Conservation (phyloP, 2,329 filamentous ascomycete genomes). For the Scedosporium minutisporum region DNA sequence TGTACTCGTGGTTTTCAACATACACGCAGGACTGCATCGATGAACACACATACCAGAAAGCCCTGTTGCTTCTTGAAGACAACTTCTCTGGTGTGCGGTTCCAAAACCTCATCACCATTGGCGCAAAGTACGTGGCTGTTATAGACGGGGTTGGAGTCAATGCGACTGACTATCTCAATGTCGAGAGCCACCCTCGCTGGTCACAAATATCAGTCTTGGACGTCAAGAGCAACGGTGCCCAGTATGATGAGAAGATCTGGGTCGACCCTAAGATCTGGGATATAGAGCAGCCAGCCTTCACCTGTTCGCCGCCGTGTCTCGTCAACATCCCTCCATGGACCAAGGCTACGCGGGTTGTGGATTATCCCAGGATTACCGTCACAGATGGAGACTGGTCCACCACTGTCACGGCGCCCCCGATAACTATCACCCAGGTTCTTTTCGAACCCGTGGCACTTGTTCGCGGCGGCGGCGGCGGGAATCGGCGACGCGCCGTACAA, state of each 20-base stretch:
- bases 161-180: constrained; percentile 18
- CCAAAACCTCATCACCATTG: constrained; percentile 20
- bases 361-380: constrained; percentile 21
- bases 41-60: constrained; percentile 15
- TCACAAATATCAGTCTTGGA: constrained; percentile 10
- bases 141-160: constrained; percentile 16
- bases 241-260: constrained; percentile 11
- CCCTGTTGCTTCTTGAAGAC: constrained; percentile 11
- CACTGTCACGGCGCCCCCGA: constrained; percentile 18
- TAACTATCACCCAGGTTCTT: constrained; percentile 16
- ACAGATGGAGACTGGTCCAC: constrained; percentile 20
- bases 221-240: constrained; percentile 7
- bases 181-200: constrained; percentile 19
- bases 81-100: constrained; percentile 15
- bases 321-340: constrained; percentile 19
- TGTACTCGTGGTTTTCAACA: constrained; percentile 17
- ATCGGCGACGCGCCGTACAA: constrained; percentile 4
- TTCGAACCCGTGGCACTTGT: constrained; percentile 16
- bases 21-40: constrained; percentile 10
- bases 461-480: constrained; percentile 6
- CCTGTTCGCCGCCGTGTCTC: constrained; percentile 18
- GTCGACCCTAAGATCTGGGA: constrained; percentile 20
- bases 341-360: constrained; percentile 16
- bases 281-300: constrained; percentile 18
- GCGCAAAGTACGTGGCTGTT: constrained; percentile 18